These are phyloP conservation scores for Euphorbia pulcherrima DNA, from an alignment of 345 rosid species.

Conservation along the genomic window DNA sequence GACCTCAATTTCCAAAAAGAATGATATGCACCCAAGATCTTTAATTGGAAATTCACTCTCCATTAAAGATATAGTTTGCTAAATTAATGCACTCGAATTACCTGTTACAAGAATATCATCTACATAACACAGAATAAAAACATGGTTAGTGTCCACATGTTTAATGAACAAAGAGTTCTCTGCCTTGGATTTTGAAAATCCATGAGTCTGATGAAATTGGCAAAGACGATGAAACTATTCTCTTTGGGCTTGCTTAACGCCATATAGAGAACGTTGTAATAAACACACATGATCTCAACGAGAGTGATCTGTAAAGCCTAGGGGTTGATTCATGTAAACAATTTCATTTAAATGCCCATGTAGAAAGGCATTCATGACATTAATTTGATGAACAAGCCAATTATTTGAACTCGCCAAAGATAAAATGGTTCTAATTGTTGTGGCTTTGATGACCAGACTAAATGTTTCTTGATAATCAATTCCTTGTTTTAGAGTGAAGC, in stretches of 20 bases:
- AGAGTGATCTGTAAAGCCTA: not conserved
- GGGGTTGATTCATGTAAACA: not conserved
- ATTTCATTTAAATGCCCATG: not conserved
- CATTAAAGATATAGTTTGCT: not conserved
- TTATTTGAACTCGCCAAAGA: not conserved
- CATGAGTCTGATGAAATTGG: not conserved
- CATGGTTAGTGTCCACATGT: not conserved
- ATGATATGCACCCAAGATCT: not conserved
- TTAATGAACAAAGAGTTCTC: not conserved
- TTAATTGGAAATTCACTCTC: not conserved
- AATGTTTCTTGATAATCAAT: not conserved
- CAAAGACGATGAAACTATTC: not conserved
- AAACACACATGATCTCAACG: not conserved
- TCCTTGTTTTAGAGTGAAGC: not conserved
- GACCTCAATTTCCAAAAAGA: not conserved
- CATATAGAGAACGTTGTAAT: not conserved
- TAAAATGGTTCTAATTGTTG: not conserved
- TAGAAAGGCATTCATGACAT: not conserved
- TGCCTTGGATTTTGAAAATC: not conserved
- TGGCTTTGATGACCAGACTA: not conserved
- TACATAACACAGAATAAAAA: not conserved
- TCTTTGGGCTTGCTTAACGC: not conserved
- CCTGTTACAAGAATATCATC: not conserved
- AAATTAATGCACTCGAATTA: not conserved
- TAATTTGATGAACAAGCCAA: not conserved